phyloP scores from a whole-genome alignment of 176 grass and related monocot genomes.

The Tuctoria greenei region DNA sequence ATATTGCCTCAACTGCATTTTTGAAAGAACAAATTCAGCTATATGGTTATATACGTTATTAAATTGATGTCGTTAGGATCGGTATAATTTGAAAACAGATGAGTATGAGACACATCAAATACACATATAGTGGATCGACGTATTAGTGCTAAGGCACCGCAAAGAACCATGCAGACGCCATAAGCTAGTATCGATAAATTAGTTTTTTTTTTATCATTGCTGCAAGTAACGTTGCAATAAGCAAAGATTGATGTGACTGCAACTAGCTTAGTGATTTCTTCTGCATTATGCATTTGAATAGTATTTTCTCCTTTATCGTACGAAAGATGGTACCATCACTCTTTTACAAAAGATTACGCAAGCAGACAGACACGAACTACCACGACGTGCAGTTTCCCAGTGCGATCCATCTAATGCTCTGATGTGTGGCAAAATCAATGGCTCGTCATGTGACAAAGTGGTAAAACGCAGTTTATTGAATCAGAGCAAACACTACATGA shows the following conservation, averaged over 20 bases:
- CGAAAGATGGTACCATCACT: slow-evolving; percentile 19
- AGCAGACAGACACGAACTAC: background rate
- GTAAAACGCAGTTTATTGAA: background rate
- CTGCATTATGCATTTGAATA: slow-evolving; percentile 19
- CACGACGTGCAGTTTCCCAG: background rate
- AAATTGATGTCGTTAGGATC: too few relatives aligned
- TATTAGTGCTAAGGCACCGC: too few relatives aligned
- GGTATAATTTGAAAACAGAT: too few relatives aligned
- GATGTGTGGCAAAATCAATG: background rate
- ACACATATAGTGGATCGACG: too few relatives aligned
- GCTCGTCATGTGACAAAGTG: background rate
- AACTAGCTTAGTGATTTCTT: slow-evolving; percentile 33
- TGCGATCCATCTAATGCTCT: slow-evolving; percentile 37
- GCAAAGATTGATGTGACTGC: slow-evolving; percentile 37
- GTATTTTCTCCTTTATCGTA: slow-evolving; percentile 25
- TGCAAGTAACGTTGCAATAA: slow-evolving; percentile 3
- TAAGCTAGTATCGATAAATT: background rate
- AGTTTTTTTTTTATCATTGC: background rate
- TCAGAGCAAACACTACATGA: background rate
- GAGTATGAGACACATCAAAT: too few relatives aligned
- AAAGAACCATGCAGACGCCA: background rate
- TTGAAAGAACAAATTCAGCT: too few relatives aligned
- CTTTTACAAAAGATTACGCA: slow-evolving; percentile 20
- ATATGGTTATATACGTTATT: background rate
- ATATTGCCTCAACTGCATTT: too few relatives aligned